Conservation (phyloP, 2,329 filamentous ascomycete genomes). For the Ilyonectria mors-panacis region DNA sequence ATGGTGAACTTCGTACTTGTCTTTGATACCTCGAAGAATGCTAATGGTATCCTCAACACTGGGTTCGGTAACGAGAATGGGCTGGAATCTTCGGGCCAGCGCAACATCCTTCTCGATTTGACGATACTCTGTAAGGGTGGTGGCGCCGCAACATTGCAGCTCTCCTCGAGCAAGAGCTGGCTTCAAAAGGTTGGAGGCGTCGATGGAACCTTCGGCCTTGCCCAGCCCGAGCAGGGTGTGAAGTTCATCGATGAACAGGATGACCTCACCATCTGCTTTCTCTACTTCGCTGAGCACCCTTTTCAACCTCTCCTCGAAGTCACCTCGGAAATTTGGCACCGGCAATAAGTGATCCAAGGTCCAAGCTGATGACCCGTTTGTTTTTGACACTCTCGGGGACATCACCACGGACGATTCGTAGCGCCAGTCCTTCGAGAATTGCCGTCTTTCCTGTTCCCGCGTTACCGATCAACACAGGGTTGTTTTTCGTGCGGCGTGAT, state of each 20-base stretch:
- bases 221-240: slow-evolving; percentile 93
- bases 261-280: slow-evolving; percentile 89
- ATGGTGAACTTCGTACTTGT: slow-evolving; percentile 97
- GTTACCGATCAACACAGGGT: slow-evolving; percentile 92
- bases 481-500: slow-evolving; percentile 94
- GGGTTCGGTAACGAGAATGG: slow-evolving; percentile 93
- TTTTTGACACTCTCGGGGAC: slow-evolving; percentile 97
- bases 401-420: slow-evolving; percentile 91
- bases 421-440: slow-evolving; percentile 89
- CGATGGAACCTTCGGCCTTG: slow-evolving; percentile 96
- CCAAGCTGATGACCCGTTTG: slow-evolving; percentile 88
- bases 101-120: slow-evolving; percentile 97
- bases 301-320: slow-evolving; percentile 96
- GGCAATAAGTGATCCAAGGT: slow-evolving; percentile 93
- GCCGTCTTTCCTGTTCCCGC: slow-evolving; percentile 96
- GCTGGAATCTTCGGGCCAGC: slow-evolving; percentile 91
- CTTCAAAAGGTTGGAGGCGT: slow-evolving; percentile 95
- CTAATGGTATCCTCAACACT: slow-evolving; percentile 94
- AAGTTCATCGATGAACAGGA: slow-evolving; percentile 95
- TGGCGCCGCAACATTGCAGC: slow-evolving; percentile 95
- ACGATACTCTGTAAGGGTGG: slow-evolving; percentile 92
- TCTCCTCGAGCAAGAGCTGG: slow-evolving; percentile 94
- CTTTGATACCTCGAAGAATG: slow-evolving; percentile 95
- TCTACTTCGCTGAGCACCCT: slow-evolving; percentile 92
- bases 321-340: slow-evolving; percentile 96